A percentile compares a stretch with the other conserved stretches of the same genome.
Evolutionary conservation across 139 green algal species (phyloP).

Genomic region (Chlamydomonas schloesseri): DNA sequence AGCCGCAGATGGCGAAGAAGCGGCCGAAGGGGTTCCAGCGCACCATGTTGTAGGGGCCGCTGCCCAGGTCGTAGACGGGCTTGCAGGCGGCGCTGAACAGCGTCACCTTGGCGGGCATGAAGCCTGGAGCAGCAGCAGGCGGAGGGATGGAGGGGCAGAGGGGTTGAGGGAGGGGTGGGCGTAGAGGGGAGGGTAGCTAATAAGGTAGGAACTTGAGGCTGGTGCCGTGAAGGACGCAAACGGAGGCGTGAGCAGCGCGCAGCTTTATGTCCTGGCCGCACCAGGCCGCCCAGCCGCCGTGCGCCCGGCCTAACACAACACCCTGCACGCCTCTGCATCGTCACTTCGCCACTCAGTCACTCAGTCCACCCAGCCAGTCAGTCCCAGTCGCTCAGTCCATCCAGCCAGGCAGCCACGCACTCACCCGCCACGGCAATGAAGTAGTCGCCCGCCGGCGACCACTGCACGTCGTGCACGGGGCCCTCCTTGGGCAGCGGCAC

Average conservation of each 20-base stretch:
- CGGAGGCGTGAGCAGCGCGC: no score
- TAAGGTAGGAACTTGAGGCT: no score
- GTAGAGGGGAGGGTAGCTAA: no score
- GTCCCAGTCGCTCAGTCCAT: no score
- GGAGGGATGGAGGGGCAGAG: not conserved
- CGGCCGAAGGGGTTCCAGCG: slow-evolving; percentile 90
- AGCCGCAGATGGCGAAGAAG: slow-evolving; percentile 85
- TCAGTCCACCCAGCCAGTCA: no score
- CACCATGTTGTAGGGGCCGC: slow-evolving; percentile 86
- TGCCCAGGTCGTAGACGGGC: slow-evolving; percentile 88
- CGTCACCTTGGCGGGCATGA: slow-evolving; percentile 90
- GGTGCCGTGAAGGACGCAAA: no score
- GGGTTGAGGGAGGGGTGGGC: no score
- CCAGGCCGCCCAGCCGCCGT: no score
- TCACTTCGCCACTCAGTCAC: no score
- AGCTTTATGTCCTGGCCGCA: no score
- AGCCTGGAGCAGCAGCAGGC: slow-evolving; percentile 41
- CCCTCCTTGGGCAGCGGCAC: slow-evolving; percentile 92
- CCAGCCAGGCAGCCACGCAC: not conserved
- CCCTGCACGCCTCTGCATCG: no score
- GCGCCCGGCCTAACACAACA: no score
- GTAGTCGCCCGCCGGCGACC: slow-evolving; percentile 85
- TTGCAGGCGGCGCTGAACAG: slow-evolving; percentile 90
- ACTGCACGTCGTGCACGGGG: slow-evolving; percentile 95
- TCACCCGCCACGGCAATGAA: slow-evolving; percentile 84